Percentiles rank a stretch among this genome's conserved stretches.
Evolutionary conservation across 2,329 filamentous ascomycete genomes (phyloP).

Genomic region (Pezicula radicicola): DNA sequence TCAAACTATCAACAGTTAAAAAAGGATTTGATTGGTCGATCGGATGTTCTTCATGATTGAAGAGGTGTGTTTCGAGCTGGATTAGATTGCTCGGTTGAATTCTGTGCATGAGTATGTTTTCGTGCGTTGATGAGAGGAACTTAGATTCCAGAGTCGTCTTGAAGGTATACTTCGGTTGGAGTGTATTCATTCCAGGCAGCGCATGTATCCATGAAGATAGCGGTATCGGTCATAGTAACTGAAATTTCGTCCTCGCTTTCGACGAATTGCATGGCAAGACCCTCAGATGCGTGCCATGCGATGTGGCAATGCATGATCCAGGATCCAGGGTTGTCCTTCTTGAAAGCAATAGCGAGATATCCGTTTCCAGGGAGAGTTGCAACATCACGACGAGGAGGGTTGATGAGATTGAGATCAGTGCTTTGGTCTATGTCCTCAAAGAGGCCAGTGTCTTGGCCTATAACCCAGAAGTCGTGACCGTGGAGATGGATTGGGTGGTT

Average conservation of each 20-base stretch:
- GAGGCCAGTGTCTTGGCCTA: conserved; percentile 41
- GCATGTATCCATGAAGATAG: conserved; percentile 17
- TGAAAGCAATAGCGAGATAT: conserved; percentile 27
- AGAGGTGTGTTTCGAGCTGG: no score
- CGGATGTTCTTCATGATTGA: no score
- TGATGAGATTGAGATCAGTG: conserved; percentile 27
- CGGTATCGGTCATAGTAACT: conserved; percentile 10
- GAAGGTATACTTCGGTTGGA: conserved; percentile 6
- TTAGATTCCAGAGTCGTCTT: conserved; percentile 25
- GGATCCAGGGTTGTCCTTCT: conserved; percentile 28
- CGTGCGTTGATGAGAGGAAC: no score
- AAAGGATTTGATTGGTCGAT: no score
- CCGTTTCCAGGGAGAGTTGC: conserved; percentile 39
- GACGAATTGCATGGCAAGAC: conserved; percentile 50
- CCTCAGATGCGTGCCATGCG: conserved; percentile 51
- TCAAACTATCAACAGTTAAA: no score
- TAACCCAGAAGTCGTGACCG: conserved; percentile 47
- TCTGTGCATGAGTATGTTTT: no score
- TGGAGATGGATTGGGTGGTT: conserved; percentile 42
- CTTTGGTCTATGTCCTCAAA: conserved; percentile 23
- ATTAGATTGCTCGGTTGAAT: no score
- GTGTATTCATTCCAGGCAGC: conserved; percentile 17
- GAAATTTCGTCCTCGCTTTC: conserved; percentile 27
- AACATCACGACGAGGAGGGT: conserved; percentile 51
- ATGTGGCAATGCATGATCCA: conserved; percentile 34